Percentiles rank a stretch among this genome's conserved stretches.
Conservation (phyloP, 495 filamentous ascomycete species). For the Rusavskia elegans region DNA sequence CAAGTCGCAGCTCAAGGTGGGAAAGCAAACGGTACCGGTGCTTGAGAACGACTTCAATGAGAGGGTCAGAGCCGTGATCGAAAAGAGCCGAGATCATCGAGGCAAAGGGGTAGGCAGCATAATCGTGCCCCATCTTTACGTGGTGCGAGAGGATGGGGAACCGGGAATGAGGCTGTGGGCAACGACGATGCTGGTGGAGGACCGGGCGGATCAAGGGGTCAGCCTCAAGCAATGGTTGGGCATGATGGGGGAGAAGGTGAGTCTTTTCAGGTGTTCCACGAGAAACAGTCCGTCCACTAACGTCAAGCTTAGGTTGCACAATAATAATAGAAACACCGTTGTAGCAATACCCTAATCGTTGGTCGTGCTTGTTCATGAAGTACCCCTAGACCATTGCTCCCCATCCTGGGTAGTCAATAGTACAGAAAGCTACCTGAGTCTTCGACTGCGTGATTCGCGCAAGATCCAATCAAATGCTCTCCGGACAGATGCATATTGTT, state of each 20-base stretch:
- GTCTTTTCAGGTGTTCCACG: constrained; percentile 14
- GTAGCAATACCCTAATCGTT: background rate
- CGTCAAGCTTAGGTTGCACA: background rate
- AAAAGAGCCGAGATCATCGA: constrained; percentile 80
- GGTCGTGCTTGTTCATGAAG: background rate
- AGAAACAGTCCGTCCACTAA: background rate
- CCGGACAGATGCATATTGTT: background rate
- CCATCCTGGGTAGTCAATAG: too few species aligned
- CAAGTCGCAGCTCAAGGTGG: constrained; percentile 67
- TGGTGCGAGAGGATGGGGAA: constrained; percentile 90
- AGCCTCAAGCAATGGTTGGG: constrained; percentile 91
- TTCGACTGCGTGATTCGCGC: too few species aligned
- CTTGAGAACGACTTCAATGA: constrained; percentile 95
- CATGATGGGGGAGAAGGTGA: constrained; percentile 86
- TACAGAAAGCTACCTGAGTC: too few species aligned
- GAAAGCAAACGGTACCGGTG: constrained; percentile 72
- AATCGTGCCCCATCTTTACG: constrained; percentile 76
- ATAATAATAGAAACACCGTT: background rate
- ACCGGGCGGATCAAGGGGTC: constrained; percentile 82
- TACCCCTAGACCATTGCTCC: too few species aligned
- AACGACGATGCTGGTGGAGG: constrained; percentile 88
- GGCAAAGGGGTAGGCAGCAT: constrained; percentile 81
- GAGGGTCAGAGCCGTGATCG: constrained; percentile 70
- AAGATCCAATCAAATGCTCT: too few species aligned
- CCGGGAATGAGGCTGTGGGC: constrained; percentile 92